Evolutionary conservation across 805 yeast species (phyloP).

Genomic region (Ogataea polymorpha): DNA sequence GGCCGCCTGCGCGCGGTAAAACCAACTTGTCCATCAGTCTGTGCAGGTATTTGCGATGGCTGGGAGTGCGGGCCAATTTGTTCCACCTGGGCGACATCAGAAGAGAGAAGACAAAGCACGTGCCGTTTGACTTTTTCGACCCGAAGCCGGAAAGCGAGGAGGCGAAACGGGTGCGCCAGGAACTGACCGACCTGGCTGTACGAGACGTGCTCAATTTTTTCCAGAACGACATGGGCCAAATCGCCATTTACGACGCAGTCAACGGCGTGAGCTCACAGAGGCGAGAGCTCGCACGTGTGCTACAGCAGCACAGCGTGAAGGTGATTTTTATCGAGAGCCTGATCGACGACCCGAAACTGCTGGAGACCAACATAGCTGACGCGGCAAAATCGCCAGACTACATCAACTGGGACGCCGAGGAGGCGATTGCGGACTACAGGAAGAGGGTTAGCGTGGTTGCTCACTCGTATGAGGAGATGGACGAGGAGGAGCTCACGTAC

Average conservation of each 20-base stretch:
- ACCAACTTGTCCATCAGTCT: conserved; percentile 89
- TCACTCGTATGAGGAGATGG: conserved; percentile 71
- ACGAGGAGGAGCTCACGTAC: conserved; percentile 57
- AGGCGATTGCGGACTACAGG: conserved; percentile 75
- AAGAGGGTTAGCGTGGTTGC: conserved; percentile 66
- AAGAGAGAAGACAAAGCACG: conserved; percentile 49
- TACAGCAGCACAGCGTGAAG: conserved; percentile 61
- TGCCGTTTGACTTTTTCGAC: conserved; percentile 68
- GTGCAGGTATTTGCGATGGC: conserved; percentile 91
- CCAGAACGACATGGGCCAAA: conserved; percentile 79
- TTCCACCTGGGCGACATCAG: conserved; percentile 93
- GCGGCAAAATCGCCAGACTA: conserved; percentile 90
- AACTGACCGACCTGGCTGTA: conserved; percentile 61
- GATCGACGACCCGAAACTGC: conserved; percentile 66
- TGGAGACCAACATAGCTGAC: conserved; percentile 74
- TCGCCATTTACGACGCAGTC: conserved; percentile 94
- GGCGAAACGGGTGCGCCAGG: conserved; percentile 51
- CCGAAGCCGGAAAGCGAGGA: conserved; percentile 46
- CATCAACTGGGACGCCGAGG: conserved; percentile 64
- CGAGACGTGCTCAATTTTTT: conserved; percentile 70
- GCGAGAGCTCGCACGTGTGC: conserved; percentile 48
- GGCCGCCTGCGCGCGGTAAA: conserved; percentile 94
- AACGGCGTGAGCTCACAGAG: conserved; percentile 77
- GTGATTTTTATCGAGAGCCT: conserved; percentile 85
- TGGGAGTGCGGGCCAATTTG: conserved; percentile 89